Evolutionary conservation across 179 eudicot species (phyloP).

Genomic region (Patellifolia procumbens): DNA sequence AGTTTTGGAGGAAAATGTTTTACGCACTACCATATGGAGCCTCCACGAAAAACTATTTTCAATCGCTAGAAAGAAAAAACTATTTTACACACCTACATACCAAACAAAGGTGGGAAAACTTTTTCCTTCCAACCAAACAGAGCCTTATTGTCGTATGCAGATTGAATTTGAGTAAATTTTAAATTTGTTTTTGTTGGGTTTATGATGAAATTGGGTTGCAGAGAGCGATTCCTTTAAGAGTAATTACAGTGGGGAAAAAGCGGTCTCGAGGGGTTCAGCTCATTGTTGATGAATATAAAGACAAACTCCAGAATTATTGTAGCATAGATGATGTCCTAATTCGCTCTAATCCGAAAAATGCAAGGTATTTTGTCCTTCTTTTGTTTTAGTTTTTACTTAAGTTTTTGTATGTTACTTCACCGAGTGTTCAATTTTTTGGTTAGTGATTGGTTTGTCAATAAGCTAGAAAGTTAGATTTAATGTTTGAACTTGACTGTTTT

Average conservation of each 20-base stretch:
- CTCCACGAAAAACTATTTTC: no score
- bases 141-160: no score
- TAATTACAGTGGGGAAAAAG: constrained; percentile 72
- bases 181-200: not conserved
- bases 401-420: not conserved
- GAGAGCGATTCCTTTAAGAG: constrained; percentile 69
- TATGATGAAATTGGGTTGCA: constrained; percentile 29
- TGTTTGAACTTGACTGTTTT: not conserved
- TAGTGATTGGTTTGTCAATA: no score
- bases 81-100: no score
- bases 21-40: no score
- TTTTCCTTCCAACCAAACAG: no score
- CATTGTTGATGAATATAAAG: constrained; percentile 66
- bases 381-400: not conserved
- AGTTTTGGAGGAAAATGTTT: no score
- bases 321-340: constrained; percentile 53
- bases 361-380: constrained; percentile 40
- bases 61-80: no score
- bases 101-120: no score
- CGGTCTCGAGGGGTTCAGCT: constrained; percentile 67
- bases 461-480: not conserved
- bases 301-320: constrained; percentile 66
- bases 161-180: not conserved
- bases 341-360: constrained; percentile 81
- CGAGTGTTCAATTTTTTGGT: not conserved